Percentiles rank a stretch among this genome's conserved stretches.
phyloP scores from a whole-genome alignment of 2,329 filamentous ascomycete species.

The Alternaria arborescens region DNA sequence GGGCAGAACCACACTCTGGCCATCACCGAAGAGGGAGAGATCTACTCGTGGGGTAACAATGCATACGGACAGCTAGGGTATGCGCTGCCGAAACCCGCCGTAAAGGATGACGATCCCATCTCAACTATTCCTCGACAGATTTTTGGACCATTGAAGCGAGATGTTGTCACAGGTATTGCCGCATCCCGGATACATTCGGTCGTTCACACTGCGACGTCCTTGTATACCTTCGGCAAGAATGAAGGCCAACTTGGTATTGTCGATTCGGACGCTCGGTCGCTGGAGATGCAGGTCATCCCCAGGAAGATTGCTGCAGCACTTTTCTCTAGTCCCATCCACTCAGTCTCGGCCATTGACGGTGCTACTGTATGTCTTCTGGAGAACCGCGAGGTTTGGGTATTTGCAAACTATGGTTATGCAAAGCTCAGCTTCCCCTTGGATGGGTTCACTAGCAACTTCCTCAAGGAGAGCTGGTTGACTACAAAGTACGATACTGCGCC shows the following conservation, averaged over 20 bases:
- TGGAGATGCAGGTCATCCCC: slow-evolving; percentile 82
- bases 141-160: slow-evolving; percentile 89
- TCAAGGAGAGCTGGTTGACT: slow-evolving; percentile 71
- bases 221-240: slow-evolving; percentile 96
- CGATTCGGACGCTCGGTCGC: slow-evolving; percentile 90
- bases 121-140: slow-evolving; percentile 85
- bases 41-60: slow-evolving; percentile 96
- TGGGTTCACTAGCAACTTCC: slow-evolving; percentile 73
- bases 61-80: slow-evolving; percentile 87
- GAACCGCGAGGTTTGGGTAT: slow-evolving; percentile 89
- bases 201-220: slow-evolving; percentile 78
- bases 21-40: slow-evolving; percentile 82
- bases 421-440: slow-evolving; percentile 84
- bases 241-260: slow-evolving; percentile 92
- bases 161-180: slow-evolving; percentile 80
- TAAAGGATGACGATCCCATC: slow-evolving; percentile 82
- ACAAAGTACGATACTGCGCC: slow-evolving; percentile 70
- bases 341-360: slow-evolving; percentile 87
- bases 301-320: slow-evolving; percentile 88
- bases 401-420: slow-evolving; percentile 96
- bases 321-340: slow-evolving; percentile 74
- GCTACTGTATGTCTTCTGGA: slow-evolving; percentile 87
- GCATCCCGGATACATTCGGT: slow-evolving; percentile 93
- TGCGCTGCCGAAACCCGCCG: slow-evolving; percentile 70
- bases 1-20: slow-evolving; percentile 93